phyloP scores from a whole-genome alignment of 495 filamentous ascomycete genomes.

The Cairneyella variabilis region DNA sequence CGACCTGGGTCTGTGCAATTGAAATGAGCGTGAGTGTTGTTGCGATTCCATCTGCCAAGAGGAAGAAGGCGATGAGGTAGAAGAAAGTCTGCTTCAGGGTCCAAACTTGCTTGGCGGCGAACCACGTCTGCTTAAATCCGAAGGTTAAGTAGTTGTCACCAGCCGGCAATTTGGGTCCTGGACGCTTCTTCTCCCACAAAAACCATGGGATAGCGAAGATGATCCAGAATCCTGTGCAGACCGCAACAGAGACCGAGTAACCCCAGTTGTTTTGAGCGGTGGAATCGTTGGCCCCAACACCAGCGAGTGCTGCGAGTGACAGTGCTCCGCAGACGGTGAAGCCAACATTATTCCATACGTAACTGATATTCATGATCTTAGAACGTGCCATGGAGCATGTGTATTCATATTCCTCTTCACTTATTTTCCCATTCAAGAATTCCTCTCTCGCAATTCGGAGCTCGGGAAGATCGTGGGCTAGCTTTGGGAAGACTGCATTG shows the following conservation, averaged over 20 bases:
- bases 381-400: slow-evolving; percentile 21
- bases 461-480: slow-evolving; percentile 23
- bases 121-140: slow-evolving; percentile 23
- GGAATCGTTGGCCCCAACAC: slow-evolving; percentile 20
- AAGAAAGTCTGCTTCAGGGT: slow-evolving; percentile 25
- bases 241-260: slow-evolving; percentile 24
- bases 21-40: slow-evolving; percentile 18
- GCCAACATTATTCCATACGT: slow-evolving; percentile 23
- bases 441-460: slow-evolving; percentile 12
- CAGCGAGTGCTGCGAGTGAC: slow-evolving; percentile 20
- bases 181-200: slow-evolving; percentile 24
- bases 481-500: slow-evolving; percentile 25
- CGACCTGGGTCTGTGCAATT: slow-evolving; percentile 24
- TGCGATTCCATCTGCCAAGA: slow-evolving; percentile 21
- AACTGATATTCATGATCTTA: slow-evolving; percentile 25
- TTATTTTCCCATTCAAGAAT: slow-evolving; percentile 13
- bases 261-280: slow-evolving; percentile 24
- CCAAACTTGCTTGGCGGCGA: slow-evolving; percentile 19
- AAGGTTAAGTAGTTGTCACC: slow-evolving; percentile 26
- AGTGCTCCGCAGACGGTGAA: slow-evolving; percentile 23
- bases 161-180: slow-evolving; percentile 18
- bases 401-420: slow-evolving; percentile 19
- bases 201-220: slow-evolving; percentile 26
- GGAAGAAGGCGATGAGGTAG: slow-evolving; percentile 23
- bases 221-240: slow-evolving; percentile 26